These are phyloP conservation scores for Inonotus obliquus DNA, from an alignment of 1,284 basidiomycete genomes.

Conservation along the genomic window DNA sequence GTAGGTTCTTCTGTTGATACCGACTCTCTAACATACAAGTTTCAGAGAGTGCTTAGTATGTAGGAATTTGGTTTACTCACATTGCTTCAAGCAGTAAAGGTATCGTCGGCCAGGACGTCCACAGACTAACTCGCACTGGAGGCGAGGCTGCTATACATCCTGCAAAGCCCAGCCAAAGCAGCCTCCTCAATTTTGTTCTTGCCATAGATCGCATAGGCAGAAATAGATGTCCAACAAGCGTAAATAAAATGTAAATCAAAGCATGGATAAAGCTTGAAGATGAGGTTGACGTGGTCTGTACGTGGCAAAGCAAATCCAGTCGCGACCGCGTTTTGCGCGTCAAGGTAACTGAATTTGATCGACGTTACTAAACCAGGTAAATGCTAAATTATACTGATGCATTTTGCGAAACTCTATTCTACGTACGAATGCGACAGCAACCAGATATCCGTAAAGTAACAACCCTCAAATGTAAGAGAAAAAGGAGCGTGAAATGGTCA, in stretches of 20 bases:
- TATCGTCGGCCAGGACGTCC: slow-evolving; percentile 77
- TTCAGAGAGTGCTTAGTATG: background rate
- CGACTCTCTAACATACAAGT: slow-evolving; percentile 43
- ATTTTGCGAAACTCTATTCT: background rate
- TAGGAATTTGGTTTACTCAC: slow-evolving; percentile 45
- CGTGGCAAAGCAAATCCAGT: slow-evolving; percentile 1
- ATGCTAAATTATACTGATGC: background rate
- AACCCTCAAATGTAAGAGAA: background rate
- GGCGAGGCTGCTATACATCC: slow-evolving; percentile 39
- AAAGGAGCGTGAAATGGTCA: slow-evolving; percentile 1
- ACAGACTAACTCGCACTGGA: slow-evolving; percentile 72
- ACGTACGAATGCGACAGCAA: background rate
- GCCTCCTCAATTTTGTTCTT: background rate
- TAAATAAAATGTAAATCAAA: background rate
- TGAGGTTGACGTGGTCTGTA: slow-evolving; percentile 5
- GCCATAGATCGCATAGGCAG: background rate
- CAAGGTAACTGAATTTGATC: background rate
- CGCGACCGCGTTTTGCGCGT: background rate
- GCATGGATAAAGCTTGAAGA: background rate
- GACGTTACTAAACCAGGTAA: background rate
- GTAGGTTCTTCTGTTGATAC: slow-evolving; percentile 59
- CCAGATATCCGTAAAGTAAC: background rate
- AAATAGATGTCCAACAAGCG: background rate
- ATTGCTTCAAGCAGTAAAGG: slow-evolving; percentile 78
- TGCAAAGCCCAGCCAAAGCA: slow-evolving; percentile 5